Conservation (phyloP, 2,329 filamentous ascomycete genomes). For the Scopulariopsis brevicaulis region DNA sequence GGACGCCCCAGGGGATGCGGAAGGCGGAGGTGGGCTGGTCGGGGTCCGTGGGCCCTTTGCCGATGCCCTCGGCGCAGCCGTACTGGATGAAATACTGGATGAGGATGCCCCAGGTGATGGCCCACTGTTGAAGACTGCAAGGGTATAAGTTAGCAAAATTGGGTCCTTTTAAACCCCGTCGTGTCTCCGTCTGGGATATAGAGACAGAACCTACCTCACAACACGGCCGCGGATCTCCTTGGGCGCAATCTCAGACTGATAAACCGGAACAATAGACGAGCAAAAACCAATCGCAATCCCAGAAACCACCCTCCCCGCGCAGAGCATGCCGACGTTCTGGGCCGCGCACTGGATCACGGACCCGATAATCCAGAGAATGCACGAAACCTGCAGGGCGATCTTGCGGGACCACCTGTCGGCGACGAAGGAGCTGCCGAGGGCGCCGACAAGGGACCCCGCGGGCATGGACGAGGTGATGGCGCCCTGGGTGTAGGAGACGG, state of each 20-base stretch:
- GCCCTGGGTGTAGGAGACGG: conserved; percentile 46
- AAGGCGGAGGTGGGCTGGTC: conserved; percentile 42
- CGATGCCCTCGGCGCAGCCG: conserved; percentile 39
- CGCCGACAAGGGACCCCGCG: conserved; percentile 56
- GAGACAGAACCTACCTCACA: conserved; percentile 29
- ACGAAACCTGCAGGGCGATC: conserved; percentile 34
- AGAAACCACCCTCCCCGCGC: conserved; percentile 59
- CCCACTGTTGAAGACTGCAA: conserved; percentile 50
- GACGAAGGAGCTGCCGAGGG: conserved; percentile 35
- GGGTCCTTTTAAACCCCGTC: too few relatives aligned
- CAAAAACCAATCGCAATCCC: conserved; percentile 66
- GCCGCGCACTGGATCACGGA: conserved; percentile 47
- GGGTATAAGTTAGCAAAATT: not conserved
- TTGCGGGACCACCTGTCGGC: conserved; percentile 39
- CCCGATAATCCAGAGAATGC: conserved; percentile 38
- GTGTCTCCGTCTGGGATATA: too few relatives aligned
- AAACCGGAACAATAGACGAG: conserved; percentile 59
- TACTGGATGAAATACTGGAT: conserved; percentile 60
- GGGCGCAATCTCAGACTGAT: conserved; percentile 55
- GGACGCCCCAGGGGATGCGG: conserved; percentile 50
- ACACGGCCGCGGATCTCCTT: conserved; percentile 47
- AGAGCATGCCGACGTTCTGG: conserved; percentile 59
- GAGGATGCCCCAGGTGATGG: conserved; percentile 59
- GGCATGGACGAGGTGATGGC: conserved; percentile 66
- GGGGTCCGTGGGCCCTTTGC: conserved; percentile 35